These are phyloP conservation scores for Gnomoniopsis sp. DNA, from an alignment of 2,329 filamentous ascomycete genomes.

Conservation along the genomic window DNA sequence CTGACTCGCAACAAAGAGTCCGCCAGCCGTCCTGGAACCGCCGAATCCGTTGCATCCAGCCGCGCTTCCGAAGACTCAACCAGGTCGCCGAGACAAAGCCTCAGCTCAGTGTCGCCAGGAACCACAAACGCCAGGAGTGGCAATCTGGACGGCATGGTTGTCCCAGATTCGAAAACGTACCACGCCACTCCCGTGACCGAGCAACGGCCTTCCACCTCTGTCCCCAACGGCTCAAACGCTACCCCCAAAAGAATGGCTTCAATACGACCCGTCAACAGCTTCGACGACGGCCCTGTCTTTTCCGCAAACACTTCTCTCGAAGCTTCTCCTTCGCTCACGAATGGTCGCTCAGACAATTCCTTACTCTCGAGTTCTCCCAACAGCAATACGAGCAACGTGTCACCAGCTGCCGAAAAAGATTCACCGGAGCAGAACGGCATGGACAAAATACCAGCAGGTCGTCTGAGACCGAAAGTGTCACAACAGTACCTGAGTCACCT, in stretches of 20 bases:
- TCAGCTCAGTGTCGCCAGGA: constrained; percentile 14
- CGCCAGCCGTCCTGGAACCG: constrained; percentile 14
- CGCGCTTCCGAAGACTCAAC: constrained; percentile 15
- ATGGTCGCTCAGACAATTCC: constrained; percentile 36
- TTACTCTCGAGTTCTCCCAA: constrained; percentile 54
- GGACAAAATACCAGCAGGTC: constrained; percentile 31
- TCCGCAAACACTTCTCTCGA: constrained; percentile 39
- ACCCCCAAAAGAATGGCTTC: constrained; percentile 33
- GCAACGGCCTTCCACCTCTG: constrained; percentile 22
- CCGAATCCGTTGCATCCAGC: constrained; percentile 15
- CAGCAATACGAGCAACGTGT: constrained; percentile 49
- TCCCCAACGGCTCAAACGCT: constrained; percentile 18
- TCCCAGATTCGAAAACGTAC: constrained; percentile 14
- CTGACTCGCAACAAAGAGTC: constrained; percentile 19
- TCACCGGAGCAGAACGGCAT: constrained; percentile 28
- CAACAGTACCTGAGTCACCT: constrained; percentile 10
- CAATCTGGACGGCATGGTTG: background rate
- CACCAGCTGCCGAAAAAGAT: constrained; percentile 35
- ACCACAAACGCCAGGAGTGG: constrained; percentile 6
- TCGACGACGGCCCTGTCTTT: constrained; percentile 38
- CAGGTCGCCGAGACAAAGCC: constrained; percentile 15
- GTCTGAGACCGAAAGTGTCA: constrained; percentile 32
- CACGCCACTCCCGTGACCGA: constrained; percentile 21
- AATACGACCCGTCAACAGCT: constrained; percentile 56
- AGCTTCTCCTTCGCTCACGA: constrained; percentile 30